A percentile compares a stretch with the other conserved stretches of the same genome.
Evolutionary conservation across 495 filamentous ascomycete genomes (phyloP).

Genomic region (Penicillium soppii): DNA sequence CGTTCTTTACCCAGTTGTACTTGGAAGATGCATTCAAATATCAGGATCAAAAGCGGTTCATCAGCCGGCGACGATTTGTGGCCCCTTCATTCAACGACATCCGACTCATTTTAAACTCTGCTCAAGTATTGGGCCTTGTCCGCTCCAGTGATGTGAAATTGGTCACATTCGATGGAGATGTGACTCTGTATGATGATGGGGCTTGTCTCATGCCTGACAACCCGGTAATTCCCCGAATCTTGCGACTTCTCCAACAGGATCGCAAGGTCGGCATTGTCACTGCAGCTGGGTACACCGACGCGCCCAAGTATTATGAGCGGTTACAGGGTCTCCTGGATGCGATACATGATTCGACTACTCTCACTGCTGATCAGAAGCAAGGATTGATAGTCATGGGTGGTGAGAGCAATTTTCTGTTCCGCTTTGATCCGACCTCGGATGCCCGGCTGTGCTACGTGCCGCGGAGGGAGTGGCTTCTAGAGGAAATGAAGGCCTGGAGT

Average conservation of each 20-base stretch:
- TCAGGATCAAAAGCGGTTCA: slow-evolving; percentile 80
- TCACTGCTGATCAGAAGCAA: slow-evolving; percentile 63
- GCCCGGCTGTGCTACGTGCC: slow-evolving; percentile 57
- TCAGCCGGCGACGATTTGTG: slow-evolving; percentile 90
- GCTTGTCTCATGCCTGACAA: slow-evolving; percentile 69
- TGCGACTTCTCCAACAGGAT: slow-evolving; percentile 59
- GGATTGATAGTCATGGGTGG: slow-evolving; percentile 90
- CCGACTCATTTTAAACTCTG: slow-evolving; percentile 87
- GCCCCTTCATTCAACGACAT: slow-evolving; percentile 98
- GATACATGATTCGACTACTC: slow-evolving; percentile 58
- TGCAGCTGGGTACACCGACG: slow-evolving; percentile 91
- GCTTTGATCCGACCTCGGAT: slow-evolving; percentile 50
- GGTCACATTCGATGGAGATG: slow-evolving; percentile 95
- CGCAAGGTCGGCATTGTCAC: slow-evolving; percentile 93
- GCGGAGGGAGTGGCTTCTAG: slow-evolving; percentile 72
- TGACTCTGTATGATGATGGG: slow-evolving; percentile 95
- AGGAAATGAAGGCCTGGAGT: slow-evolving; percentile 84
- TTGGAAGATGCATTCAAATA: slow-evolving; percentile 88
- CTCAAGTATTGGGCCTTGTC: slow-evolving; percentile 84
- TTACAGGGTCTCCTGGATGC: slow-evolving; percentile 83
- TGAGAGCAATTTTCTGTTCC: slow-evolving; percentile 85
- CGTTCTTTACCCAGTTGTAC: slow-evolving; percentile 84
- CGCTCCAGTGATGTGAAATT: slow-evolving; percentile 62
- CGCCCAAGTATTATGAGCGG: slow-evolving; percentile 76
- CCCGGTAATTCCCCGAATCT: slow-evolving; percentile 75